Evolutionary conservation across 2,329 filamentous ascomycete genomes (phyloP).

Genomic region (Pseudogymnoascus sp.): DNA sequence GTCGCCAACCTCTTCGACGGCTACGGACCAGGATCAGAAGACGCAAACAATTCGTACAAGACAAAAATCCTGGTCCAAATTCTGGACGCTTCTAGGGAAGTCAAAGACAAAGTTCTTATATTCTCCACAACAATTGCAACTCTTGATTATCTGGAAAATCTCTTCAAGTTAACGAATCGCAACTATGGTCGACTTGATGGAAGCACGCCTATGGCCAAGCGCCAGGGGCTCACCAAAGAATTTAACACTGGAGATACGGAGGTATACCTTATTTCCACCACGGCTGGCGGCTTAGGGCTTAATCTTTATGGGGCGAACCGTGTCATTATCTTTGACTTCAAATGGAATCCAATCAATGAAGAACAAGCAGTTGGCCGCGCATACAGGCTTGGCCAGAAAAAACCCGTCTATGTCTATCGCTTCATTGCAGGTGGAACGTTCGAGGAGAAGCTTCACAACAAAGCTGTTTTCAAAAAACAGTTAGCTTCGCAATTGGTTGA

Average conservation of each 20-base stretch:
- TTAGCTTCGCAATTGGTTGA: conserved; percentile 76
- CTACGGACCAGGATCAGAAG: conserved; percentile 31
- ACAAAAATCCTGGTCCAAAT: conserved; percentile 61
- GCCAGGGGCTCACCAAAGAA: conserved; percentile 56
- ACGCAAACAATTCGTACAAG: conserved; percentile 53
- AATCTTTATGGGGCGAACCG: conserved; percentile 81
- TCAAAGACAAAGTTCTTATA: conserved; percentile 68
- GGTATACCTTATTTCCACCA: conserved; percentile 76
- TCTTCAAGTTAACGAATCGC: conserved; percentile 45
- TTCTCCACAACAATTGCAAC: conserved; percentile 70
- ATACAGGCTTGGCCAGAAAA: conserved; percentile 77
- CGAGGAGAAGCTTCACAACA: conserved; percentile 67
- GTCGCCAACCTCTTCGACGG: conserved; percentile 10
- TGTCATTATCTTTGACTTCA: conserved; percentile 78
- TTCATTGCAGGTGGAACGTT: conserved; percentile 73
- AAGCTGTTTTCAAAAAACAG: conserved; percentile 74
- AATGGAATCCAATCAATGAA: conserved; percentile 73
- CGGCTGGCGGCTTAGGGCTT: conserved; percentile 72
- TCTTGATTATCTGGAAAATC: conserved; percentile 58
- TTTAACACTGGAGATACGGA: conserved; percentile 57
- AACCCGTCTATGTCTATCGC: conserved; percentile 77
- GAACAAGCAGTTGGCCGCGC: conserved; percentile 82
- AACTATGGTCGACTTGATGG: conserved; percentile 62
- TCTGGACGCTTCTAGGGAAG: conserved; percentile 52
- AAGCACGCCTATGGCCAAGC: conserved; percentile 43